Evolutionary conservation across 169 alveolate genomes (phyloP), one percentile per base, ranked within the genome.

Genomic region (Eimeria praecox): DNA sequence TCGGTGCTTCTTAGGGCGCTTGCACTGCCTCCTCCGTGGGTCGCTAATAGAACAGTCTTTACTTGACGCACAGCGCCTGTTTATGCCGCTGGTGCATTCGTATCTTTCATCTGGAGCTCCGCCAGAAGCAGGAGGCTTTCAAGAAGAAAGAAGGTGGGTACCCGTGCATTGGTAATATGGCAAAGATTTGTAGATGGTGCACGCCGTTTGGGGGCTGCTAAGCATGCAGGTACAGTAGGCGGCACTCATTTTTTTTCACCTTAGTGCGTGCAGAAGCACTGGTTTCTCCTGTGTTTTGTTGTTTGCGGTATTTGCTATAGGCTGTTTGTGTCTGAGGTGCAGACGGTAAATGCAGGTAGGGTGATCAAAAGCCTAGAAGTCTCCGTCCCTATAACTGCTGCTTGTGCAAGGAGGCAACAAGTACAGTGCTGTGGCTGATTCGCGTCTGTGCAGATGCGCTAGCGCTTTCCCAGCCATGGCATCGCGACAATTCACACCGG

Each of bases 391-490:
- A n/a, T 35, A 30, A 27, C 27, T 4, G 10, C 73, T 20, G 88
- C 71, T 27, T 73, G 35, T 82, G 62, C 24, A 54, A 18, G 73
- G 22, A 6, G 71, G 10, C 30, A 20, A 52, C 73, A 49, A 82
- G 44, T 30, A 42, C 22, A 27, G 18, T 54, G 12, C 12, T 46
- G 54, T 78, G 42, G 49, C 27, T n/a, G 24, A 30, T 46, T 16
- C 35, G 33, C 27, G 33, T 35, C 27, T 77, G 42, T 10, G 64
- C 96, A 95, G 96, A 95, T 87, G 91, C 96, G 4, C 54, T 95
- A 92, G 96, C 96, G 52, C 78, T 95, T 56, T 12, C 92, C 44
- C 96, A 95, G 90, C 87, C 95, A 18, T 95, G 96, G 96, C 96
- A 95, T 66, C 90, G 96, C 24, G 96, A 95, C 89, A 95, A 52